Evolutionary conservation across 2,329 filamentous ascomycete genomes (phyloP).

Genomic region (Aspergillus pseudoterreus): DNA sequence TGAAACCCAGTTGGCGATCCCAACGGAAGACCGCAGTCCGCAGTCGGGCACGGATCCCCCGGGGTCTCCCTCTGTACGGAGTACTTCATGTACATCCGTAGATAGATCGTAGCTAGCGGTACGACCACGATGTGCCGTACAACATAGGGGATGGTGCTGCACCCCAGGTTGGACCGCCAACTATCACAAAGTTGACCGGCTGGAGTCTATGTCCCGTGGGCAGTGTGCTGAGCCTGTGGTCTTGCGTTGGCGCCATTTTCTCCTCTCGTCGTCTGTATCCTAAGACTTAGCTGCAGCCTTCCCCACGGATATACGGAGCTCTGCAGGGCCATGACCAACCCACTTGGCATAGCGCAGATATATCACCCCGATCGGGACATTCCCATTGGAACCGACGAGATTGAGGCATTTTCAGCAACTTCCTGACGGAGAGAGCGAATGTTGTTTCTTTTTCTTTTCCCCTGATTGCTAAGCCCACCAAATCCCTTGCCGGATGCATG

Average conservation of each 20-base stretch:
- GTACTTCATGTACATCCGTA: neutral
- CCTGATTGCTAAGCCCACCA: too few species aligned
- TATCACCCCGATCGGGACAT: neutral
- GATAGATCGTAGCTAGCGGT: neutral
- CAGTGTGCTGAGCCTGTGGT: too few species aligned
- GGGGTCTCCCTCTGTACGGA: neutral
- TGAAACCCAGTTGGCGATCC: neutral
- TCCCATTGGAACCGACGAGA: neutral
- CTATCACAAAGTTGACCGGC: too few species aligned
- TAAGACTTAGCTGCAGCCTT: slow-evolving; percentile 3
- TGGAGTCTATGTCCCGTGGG: too few species aligned
- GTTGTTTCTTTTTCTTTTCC: too few species aligned
- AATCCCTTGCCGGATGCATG: too few species aligned
- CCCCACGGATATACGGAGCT: neutral
- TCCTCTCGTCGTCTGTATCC: neutral
- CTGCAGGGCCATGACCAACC: neutral
- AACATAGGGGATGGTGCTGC: neutral
- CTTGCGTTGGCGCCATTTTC: too few species aligned
- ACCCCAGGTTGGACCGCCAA: neutral
- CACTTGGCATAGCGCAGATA: neutral
- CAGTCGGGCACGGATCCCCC: neutral
- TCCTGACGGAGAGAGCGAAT: too few species aligned
- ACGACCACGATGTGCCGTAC: too few species aligned
- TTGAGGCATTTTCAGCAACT: too few species aligned
- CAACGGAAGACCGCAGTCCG: neutral